Base-by-base conservation (phyloP, 768 basidiomycete genomes). In the Suillus paluster region DNA sequence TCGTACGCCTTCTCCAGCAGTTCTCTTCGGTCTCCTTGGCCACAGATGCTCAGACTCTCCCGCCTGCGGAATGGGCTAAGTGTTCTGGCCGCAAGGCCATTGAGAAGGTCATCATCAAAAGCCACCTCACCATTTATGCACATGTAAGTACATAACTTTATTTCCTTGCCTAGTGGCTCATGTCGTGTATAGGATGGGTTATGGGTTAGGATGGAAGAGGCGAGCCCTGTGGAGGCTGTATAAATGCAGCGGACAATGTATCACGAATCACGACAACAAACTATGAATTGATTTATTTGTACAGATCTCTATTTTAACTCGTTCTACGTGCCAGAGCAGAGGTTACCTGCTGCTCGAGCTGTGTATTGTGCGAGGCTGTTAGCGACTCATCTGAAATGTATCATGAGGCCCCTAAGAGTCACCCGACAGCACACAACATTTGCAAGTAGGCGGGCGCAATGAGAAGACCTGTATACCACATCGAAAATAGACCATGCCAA, bases 1-100 rank as follows among this genome's bases (percentile, higher is more conserved):
- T 90, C 48, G 78, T 86, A 50, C 81, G 84, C 11, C 74, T 90
- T 9, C 70, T 89, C 7, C 89, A 90, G 68, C 70, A 70, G 11
- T 87, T 87, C 71, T 79, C 79, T 4, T 67, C 68, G 2, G 72
- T 90, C 44, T 66, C 71, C 3, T 76, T 86, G 23, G 82, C 79
- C 2, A 71, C 70, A 5, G 80, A 83, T 15, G 80, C 80, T 0
- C 84, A 84, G 7, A 77, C 79, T 2, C 72, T 71, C 27, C 80
- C 85, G 4, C 86, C 86, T 0, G 64, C 72, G 1, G 73, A 73
- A 12, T 87, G 86, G 86, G 70, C 73, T 12, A 46, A 63, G 1
- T 67, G 68, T 17, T 63, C 70, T 5, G 71, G 68, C 5, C 69
- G 70, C 36, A 80, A 84, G 67, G 80, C 76, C 2, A 74, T 70